phyloP scores from a whole-genome alignment of 306 rosid species.

The Vicia villosa region DNA sequence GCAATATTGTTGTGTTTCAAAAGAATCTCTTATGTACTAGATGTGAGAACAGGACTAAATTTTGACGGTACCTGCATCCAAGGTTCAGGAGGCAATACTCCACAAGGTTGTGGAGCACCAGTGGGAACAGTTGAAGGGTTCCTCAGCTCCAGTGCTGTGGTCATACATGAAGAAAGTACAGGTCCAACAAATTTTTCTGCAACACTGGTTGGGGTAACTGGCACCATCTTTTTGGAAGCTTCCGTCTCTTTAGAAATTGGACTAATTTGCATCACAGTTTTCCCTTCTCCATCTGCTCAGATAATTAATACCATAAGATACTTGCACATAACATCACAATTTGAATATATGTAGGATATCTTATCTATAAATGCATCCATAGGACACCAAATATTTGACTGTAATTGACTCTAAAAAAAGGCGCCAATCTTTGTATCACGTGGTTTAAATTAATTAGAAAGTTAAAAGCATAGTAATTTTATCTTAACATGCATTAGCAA shows the following conservation, averaged over 20 bases:
- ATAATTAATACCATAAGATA: slow-evolving; percentile 13
- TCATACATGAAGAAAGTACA: slow-evolving; percentile 67
- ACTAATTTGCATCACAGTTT: slow-evolving; percentile 50
- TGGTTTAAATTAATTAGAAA: neutral
- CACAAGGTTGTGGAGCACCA: slow-evolving; percentile 47
- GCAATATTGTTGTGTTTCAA: slow-evolving; percentile 1
- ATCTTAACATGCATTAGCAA: slow-evolving; percentile 4
- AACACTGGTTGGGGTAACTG: slow-evolving; percentile 43
- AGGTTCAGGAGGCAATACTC: slow-evolving; percentile 65
- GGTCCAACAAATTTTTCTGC: slow-evolving; percentile 53
- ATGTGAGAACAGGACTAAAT: neutral
- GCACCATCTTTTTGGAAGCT: slow-evolving; percentile 37
- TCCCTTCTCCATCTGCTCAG: slow-evolving; percentile 64
- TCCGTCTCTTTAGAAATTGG: slow-evolving; percentile 49
- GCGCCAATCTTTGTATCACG: neutral
- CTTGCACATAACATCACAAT: slow-evolving; percentile 11
- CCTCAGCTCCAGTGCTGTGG: slow-evolving; percentile 61
- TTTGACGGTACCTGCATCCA: slow-evolving; percentile 64
- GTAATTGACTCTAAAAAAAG: slow-evolving; percentile 3
- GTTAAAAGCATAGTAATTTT: slow-evolving; percentile 1
- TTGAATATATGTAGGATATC: neutral
- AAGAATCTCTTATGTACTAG: neutral
- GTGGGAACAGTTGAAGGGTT: slow-evolving; percentile 51
- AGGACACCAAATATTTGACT: slow-evolving; percentile 6
- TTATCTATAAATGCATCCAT: neutral